phyloP scores from a whole-genome alignment of 2,329 filamentous ascomycete genomes.

The Talaromyces sp. region DNA sequence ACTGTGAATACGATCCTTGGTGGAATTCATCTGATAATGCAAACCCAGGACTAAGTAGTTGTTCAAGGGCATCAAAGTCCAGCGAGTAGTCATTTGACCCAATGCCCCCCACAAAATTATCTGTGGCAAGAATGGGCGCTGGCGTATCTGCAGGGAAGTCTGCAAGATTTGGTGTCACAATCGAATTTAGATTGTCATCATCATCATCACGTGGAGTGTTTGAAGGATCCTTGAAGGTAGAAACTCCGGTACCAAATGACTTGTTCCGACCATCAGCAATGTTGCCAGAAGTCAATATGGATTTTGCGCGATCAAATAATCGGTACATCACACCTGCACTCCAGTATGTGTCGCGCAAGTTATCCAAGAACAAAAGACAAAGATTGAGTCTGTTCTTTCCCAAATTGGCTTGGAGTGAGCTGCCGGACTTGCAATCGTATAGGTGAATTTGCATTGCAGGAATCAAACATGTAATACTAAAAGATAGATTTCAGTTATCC shows the following conservation, averaged over 20 bases:
- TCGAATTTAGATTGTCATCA: background rate
- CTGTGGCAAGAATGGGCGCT: background rate
- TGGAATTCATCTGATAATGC: background rate
- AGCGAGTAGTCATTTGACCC: background rate
- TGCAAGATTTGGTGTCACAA: background rate
- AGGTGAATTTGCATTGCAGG: constrained; percentile 8
- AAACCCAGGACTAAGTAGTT: constrained; percentile 1
- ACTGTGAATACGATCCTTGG: background rate
- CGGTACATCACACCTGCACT: constrained; percentile 5
- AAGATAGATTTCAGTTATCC: background rate
- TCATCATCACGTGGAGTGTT: background rate
- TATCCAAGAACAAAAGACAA: constrained; percentile 3
- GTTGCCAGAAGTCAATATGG: background rate
- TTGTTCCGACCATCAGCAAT: background rate
- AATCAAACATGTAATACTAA: constrained; percentile 6
- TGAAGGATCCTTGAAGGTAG: background rate
- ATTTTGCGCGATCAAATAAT: constrained; percentile 3
- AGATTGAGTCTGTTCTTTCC: constrained; percentile 1
- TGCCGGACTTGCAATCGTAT: constrained; percentile 4
- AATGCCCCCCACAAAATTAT: background rate
- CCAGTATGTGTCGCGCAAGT: constrained; percentile 5
- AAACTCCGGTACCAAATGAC: no score
- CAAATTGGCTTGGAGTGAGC: background rate
- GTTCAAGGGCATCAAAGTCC: constrained; percentile 1
- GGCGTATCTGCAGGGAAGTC: background rate